A percentile compares a stretch with the other conserved stretches of the same genome.
phyloP scores from a whole-genome alignment of 306 rosid species.

The Biancaea sappan region DNA sequence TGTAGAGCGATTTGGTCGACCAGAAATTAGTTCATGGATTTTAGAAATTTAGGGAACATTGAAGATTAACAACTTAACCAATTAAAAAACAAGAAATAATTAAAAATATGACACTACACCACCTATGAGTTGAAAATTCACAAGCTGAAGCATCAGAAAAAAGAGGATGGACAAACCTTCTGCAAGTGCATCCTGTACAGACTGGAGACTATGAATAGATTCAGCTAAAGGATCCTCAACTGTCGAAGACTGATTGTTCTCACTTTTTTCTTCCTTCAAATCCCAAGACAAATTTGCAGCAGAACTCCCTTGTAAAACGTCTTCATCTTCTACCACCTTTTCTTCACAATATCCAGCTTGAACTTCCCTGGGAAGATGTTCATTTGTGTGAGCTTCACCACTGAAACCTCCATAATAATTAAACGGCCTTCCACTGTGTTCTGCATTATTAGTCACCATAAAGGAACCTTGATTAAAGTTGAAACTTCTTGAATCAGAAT shows the following conservation, averaged over 20 bases:
- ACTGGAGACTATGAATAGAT: slow-evolving; percentile 68
- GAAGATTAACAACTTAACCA: neutral
- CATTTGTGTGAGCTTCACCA: slow-evolving; percentile 59
- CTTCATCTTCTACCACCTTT: slow-evolving; percentile 56
- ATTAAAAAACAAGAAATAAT: neutral
- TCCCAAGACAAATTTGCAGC: slow-evolving; percentile 55
- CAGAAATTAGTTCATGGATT: slow-evolving; percentile 24
- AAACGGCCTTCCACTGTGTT: slow-evolving; percentile 52
- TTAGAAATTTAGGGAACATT: neutral
- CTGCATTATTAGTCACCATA: slow-evolving; percentile 59
- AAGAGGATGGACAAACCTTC: slow-evolving; percentile 59
- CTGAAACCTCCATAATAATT: slow-evolving; percentile 56
- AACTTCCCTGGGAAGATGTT: slow-evolving; percentile 55
- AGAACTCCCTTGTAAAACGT: slow-evolving; percentile 49
- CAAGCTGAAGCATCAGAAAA: slow-evolving; percentile 24
- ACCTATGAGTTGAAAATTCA: slow-evolving; percentile 22
- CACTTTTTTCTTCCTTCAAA: slow-evolving; percentile 54
- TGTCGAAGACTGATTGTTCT: slow-evolving; percentile 45
- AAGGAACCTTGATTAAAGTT: slow-evolving; percentile 54
- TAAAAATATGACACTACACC: neutral
- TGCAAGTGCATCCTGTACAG: slow-evolving; percentile 78
- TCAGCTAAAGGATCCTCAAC: slow-evolving; percentile 66
- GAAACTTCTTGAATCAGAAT: slow-evolving; percentile 95
- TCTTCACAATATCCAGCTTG: slow-evolving; percentile 57
- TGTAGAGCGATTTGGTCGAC: neutral